phyloP scores from a whole-genome alignment of 345 rosid genomes.

The Moringa oleifera region DNA sequence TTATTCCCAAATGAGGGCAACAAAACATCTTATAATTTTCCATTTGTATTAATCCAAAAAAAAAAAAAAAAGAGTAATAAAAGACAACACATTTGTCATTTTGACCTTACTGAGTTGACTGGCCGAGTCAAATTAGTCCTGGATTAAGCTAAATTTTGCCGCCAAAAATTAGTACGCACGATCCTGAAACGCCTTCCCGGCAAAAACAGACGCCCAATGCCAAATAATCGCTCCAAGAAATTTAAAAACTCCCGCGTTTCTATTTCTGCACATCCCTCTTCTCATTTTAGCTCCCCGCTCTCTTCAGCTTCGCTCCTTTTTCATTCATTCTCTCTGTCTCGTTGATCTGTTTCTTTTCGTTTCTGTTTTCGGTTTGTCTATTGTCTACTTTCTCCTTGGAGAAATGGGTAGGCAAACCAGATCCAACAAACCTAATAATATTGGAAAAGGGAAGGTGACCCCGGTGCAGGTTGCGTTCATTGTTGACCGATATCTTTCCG shows the following conservation, averaged over 20 bases:
- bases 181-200: not conserved
- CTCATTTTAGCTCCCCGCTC: not conserved
- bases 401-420: conserved; percentile 53
- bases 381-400: conserved; percentile 10
- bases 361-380: not conserved
- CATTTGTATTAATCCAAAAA: too few species aligned
- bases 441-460: conserved; percentile 66
- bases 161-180: too few species aligned
- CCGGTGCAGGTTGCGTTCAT: conserved; percentile 77
- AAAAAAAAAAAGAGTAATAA: too few species aligned
- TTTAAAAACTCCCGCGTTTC: too few species aligned
- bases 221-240: too few species aligned
- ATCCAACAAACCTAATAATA: conserved; percentile 30
- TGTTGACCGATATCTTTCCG: conserved; percentile 78
- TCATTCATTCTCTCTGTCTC: conserved; percentile 10
- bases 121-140: too few species aligned
- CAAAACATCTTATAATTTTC: too few species aligned
- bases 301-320: not conserved
- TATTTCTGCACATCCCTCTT: not conserved
- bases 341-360: conserved; percentile 12
- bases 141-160: too few species aligned
- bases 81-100: too few species aligned
- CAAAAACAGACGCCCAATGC: too few species aligned
- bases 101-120: too few species aligned
- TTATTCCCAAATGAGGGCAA: too few species aligned